Base-by-base conservation (phyloP, 805 yeast genomes). In the Pichia thaimueangensis region DNA sequence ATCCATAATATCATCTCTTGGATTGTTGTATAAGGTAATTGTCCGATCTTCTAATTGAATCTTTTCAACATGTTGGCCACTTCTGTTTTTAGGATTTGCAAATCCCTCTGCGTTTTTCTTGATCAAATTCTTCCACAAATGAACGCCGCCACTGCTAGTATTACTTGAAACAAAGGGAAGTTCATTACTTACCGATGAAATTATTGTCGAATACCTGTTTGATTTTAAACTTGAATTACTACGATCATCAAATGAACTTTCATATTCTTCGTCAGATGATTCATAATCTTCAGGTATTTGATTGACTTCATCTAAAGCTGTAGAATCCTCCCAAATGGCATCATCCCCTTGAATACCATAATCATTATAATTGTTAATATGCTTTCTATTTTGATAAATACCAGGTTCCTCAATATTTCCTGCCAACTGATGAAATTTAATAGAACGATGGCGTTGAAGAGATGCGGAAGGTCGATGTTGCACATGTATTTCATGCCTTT, bases 281-380 rank as follows among this genome's bases (percentile, higher is more conserved):
- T 62, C 68, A 40, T 45, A 63, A 43, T 65, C 70, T 39, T 62
- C 68, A 1, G 69, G 68, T 5, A 65, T 43, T 27, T 48, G 50
- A 37, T 65, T 65, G 23, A 63, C 53, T 44, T 65, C 69, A 45
- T 64, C 69, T 13, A 65, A 24, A 3, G 42, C 37, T 7, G 25
- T 12, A 11, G 16, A 9, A 17, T 45, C 47, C 28, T 49, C 45
- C 41, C 37, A 31, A 12, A 33, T 20, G 4, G 6, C 20, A n/a
- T 30, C 29, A 20, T 32, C 24, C 5, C 17, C 13, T 17, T 15
- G 4, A 8, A 13, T 23, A 21, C 22, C 19, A 5, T 20, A 34
- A 23, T 29, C 32, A 4, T 13, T 21, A 10, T 25, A 20, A 5
- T 20, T 16, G n/a, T n/a, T n/a, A n/a, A n/a, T n/a, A n/a, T n/a